Conservation (phyloP, 257 asterid species). For the Perilla frutescens region DNA sequence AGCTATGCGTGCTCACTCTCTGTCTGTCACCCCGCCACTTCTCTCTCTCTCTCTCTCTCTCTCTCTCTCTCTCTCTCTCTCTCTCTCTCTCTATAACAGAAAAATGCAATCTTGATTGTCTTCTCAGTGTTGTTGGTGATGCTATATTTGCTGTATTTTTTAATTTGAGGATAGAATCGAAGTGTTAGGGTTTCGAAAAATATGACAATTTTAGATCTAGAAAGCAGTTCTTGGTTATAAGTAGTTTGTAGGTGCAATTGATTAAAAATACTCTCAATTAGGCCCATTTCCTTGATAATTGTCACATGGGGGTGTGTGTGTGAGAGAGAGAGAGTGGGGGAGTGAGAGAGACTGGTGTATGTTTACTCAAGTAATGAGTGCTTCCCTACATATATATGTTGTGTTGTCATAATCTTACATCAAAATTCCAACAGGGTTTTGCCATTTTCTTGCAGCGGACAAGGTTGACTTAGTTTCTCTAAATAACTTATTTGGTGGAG, state of each 20-base stretch:
- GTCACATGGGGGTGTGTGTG: not conserved
- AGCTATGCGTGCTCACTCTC: slow-evolving; percentile 70
- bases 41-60: slow-evolving; percentile 18
- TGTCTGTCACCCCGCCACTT: slow-evolving; percentile 53
- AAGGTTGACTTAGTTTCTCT: slow-evolving; percentile 19
- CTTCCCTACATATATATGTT: not conserved
- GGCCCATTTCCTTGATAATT: not conserved
- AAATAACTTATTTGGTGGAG: not conserved
- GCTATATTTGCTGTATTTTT: not conserved
- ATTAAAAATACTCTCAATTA: not conserved
- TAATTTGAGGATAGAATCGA: not conserved
- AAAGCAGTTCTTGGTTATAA: not conserved
- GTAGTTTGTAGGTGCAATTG: not conserved
- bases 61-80: slow-evolving; percentile 1
- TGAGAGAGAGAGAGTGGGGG: not conserved
- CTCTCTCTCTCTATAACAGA: not conserved
- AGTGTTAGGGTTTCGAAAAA: slow-evolving; percentile 29
- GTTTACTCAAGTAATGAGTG: not conserved
- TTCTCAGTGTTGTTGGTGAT: not conserved
- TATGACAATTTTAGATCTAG: slow-evolving; percentile 14
- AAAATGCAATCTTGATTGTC: not conserved
- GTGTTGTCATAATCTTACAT: slow-evolving; percentile 1
- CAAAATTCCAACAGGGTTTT: not conserved
- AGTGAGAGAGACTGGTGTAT: not conserved
- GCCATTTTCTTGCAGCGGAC: slow-evolving; percentile 18